Conservation (phyloP, 352 stramenopile species). For the Phytopythium litorale region DNA sequence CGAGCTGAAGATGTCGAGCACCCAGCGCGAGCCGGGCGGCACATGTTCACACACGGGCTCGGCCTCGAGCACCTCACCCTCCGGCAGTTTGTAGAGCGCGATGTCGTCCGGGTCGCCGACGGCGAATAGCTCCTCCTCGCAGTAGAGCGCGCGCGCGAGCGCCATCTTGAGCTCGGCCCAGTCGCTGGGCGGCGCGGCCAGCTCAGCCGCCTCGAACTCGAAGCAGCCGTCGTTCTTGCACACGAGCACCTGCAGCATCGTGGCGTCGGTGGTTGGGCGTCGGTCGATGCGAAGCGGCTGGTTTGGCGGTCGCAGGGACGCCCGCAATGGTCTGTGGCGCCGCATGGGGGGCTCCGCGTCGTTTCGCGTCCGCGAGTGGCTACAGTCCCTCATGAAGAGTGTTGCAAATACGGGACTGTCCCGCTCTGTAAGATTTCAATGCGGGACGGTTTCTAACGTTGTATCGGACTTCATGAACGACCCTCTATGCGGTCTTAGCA, state of each 20-base stretch:
- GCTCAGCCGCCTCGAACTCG: constrained; percentile 52
- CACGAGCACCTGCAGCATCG: constrained; percentile 54
- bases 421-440: neutral
- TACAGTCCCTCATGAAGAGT: neutral
- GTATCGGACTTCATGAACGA: too few species aligned
- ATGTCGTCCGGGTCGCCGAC: constrained; percentile 51
- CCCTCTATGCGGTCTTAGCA: too few species aligned
- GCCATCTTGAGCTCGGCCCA: constrained; percentile 61
- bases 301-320: neutral
- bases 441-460: neutral
- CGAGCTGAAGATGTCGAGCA: constrained; percentile 71
- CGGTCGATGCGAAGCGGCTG: neutral
- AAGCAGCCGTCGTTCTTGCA: constrained; percentile 82
- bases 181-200: constrained; percentile 11
- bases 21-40: constrained; percentile 49
- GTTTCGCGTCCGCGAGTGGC: constrained; percentile 7
- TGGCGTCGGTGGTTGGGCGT: neutral
- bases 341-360: neutral
- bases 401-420: neutral
- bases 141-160: constrained; percentile 56
- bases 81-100: constrained; percentile 51
- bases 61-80: constrained; percentile 33
- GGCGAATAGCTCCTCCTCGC: constrained; percentile 69
- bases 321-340: neutral
- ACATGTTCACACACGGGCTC: constrained; percentile 21